phyloP scores from a whole-genome alignment of 768 basidiomycete genomes.

The Lyophyllum decastes region DNA sequence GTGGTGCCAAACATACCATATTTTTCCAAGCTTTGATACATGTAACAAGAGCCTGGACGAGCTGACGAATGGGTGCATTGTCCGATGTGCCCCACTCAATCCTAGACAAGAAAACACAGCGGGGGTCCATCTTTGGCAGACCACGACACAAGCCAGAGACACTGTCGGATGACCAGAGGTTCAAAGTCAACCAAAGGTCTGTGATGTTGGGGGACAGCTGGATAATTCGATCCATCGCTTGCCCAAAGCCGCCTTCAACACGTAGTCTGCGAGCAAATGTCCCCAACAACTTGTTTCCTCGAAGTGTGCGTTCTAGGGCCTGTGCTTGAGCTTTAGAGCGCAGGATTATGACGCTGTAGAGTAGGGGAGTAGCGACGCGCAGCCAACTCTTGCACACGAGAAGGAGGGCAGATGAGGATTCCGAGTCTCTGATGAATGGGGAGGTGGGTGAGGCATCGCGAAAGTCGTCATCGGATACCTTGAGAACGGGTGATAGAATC shows the following conservation, averaged over 20 bases:
- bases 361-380: conserved; percentile 21
- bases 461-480: conserved; percentile 7
- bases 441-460: not conserved
- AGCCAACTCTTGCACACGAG: conserved; percentile 26
- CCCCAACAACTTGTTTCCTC: conserved; percentile 17
- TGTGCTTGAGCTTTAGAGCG: conserved; percentile 22
- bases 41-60: not conserved
- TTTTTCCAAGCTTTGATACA: not conserved
- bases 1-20: not conserved
- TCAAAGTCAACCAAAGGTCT: not conserved
- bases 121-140: conserved; percentile 2
- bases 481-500: conserved; percentile 8
- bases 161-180: not conserved
- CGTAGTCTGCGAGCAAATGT: conserved; percentile 23
- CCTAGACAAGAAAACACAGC: not conserved
- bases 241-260: conserved; percentile 22
- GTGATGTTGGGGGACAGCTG: not conserved
- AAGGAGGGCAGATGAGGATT: conserved; percentile 7
- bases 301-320: conserved; percentile 16
- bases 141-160: not conserved
- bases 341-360: conserved; percentile 26
- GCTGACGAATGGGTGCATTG: not conserved
- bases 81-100: not conserved
- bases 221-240: conserved; percentile 8
- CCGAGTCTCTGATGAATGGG: not conserved